Conservation (phyloP, 1,284 basidiomycete genomes). For the Pholiota adiposa region DNA sequence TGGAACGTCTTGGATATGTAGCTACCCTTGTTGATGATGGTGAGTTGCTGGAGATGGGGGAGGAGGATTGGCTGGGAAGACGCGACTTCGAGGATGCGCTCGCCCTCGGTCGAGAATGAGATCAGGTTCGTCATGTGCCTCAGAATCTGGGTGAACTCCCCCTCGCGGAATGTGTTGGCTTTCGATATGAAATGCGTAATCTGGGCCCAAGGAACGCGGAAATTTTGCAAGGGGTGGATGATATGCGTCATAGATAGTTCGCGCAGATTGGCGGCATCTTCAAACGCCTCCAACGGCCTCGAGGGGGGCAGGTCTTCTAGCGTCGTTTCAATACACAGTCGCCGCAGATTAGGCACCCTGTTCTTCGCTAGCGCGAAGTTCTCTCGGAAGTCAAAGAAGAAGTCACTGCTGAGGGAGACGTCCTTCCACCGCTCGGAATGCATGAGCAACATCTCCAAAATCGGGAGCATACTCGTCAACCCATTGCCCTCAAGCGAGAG, state of each 20-base stretch:
- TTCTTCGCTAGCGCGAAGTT: slow-evolving; percentile 15
- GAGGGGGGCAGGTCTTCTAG: neutral
- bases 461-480: neutral
- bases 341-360: slow-evolving; percentile 15
- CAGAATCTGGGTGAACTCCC: slow-evolving; percentile 25
- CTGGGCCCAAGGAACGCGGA: slow-evolving; percentile 23
- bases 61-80: slow-evolving; percentile 21
- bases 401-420: slow-evolving; percentile 14
- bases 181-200: slow-evolving; percentile 19
- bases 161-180: slow-evolving; percentile 21
- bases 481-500: slow-evolving; percentile 17
- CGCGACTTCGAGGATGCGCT: slow-evolving; percentile 25
- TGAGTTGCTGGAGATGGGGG: slow-evolving; percentile 20
- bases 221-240: slow-evolving; percentile 14
- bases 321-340: slow-evolving; percentile 8
- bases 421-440: slow-evolving; percentile 22
- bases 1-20: slow-evolving; percentile 26
- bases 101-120: slow-evolving; percentile 24
- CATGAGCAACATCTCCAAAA: slow-evolving; percentile 13
- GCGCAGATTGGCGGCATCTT: slow-evolving; percentile 13
- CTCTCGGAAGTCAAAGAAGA: slow-evolving; percentile 13
- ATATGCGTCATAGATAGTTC: slow-evolving; percentile 16
- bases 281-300: slow-evolving; percentile 15
- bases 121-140: slow-evolving; percentile 16
- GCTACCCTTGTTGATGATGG: slow-evolving; percentile 25